phyloP scores from a whole-genome alignment of 768 basidiomycete genomes.

The Naganishia randhawae region DNA sequence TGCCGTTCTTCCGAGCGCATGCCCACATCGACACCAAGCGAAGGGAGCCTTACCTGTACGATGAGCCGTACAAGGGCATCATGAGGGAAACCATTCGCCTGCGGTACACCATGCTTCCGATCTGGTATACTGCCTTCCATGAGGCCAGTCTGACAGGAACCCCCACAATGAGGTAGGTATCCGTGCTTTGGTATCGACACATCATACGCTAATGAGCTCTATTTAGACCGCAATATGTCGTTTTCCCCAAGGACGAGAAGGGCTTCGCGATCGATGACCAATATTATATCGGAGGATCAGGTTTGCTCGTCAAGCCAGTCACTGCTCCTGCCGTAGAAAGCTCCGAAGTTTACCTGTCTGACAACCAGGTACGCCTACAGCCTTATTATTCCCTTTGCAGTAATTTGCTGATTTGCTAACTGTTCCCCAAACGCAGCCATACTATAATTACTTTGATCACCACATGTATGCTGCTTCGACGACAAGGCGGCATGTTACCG shows the following conservation, averaged over 20 bases:
- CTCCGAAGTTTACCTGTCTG: constrained; percentile 74
- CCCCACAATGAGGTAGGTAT: constrained; percentile 71
- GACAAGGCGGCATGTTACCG: constrained; percentile 58
- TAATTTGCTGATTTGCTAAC: neutral
- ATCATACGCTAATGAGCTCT: neutral
- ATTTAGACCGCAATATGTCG: constrained; percentile 84
- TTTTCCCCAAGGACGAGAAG: constrained; percentile 80
- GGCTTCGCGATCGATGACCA: constrained; percentile 93
- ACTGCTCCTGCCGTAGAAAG: constrained; percentile 68
- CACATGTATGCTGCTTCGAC: constrained; percentile 56
- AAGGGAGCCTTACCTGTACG: constrained; percentile 87
- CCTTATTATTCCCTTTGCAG: neutral
- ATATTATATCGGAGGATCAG: constrained; percentile 82
- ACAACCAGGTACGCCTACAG: constrained; percentile 60
- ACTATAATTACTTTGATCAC: constrained; percentile 87
- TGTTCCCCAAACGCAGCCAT: constrained; percentile 58
- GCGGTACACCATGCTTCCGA: constrained; percentile 78
- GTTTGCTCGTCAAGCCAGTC: constrained; percentile 86
- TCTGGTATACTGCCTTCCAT: constrained; percentile 97
- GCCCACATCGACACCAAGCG: constrained; percentile 97
- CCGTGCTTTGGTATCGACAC: no score
- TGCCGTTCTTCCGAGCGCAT: constrained; percentile 97
- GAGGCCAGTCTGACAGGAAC: constrained; percentile 76
- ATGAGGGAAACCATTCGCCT: constrained; percentile 73
- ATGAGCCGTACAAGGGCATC: constrained; percentile 81